Evolutionary conservation across 257 asterid genomes (phyloP).

Genomic region (Solanum lignicaule): DNA sequence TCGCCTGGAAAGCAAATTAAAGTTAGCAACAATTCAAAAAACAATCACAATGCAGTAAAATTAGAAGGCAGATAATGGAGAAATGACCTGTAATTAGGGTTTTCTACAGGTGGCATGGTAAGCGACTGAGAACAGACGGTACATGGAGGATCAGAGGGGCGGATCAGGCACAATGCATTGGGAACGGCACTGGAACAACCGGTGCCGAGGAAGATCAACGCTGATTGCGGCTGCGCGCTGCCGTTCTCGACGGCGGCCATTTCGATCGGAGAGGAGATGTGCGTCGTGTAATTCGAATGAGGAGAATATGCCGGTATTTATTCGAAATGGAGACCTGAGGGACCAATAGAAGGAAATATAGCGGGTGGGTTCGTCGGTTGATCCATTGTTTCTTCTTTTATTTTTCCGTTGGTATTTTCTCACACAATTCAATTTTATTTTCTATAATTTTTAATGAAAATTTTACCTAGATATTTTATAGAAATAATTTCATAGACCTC

Average conservation of each 20-base stretch:
- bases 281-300: neutral
- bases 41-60: neutral
- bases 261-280: neutral
- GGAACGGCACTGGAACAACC: conserved; percentile 98
- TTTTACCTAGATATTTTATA: no score
- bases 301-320: neutral
- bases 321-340: neutral
- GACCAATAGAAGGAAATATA: neutral
- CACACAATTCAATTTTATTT: neutral
- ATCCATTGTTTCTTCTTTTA: neutral
- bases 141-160: conserved; percentile 86
- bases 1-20: neutral
- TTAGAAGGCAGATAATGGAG: neutral
- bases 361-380: neutral
- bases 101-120: conserved; percentile 56
- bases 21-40: neutral
- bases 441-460: no score
- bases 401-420: neutral
- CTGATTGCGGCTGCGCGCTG: conserved; percentile 35
- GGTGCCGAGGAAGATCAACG: conserved; percentile 81
- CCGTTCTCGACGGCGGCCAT: conserved; percentile 38
- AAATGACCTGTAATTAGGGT: conserved; percentile 82
- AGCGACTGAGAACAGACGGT: conserved; percentile 60
- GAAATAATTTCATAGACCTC: neutral
- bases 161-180: conserved; percentile 71